Evolutionary conservation across 768 basidiomycete species (phyloP).

Genomic region (Kwoniella mangroviensis): DNA sequence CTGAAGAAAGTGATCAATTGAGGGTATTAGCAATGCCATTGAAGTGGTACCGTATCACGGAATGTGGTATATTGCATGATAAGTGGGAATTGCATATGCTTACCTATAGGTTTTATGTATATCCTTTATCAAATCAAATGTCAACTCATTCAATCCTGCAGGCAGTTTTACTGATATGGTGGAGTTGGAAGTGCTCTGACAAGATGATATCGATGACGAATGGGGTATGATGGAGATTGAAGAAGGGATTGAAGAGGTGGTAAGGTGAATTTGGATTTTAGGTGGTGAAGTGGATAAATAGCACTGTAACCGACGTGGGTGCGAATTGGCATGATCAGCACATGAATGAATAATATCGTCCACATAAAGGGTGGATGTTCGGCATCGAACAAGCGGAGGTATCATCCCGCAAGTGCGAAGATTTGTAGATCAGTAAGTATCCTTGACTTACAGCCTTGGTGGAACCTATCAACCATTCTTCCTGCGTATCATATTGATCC

Average conservation of each 20-base stretch:
- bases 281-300: constrained; percentile 20
- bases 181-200: not conserved
- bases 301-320: not conserved
- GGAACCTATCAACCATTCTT: constrained; percentile 33
- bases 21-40: not conserved
- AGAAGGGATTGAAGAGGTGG: constrained; percentile 3
- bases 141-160: not conserved
- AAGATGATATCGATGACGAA: not conserved
- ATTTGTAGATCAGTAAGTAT: too few relatives aligned
- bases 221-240: not conserved
- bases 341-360: not conserved
- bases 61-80: not conserved
- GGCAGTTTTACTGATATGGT: not conserved
- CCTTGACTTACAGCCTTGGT: constrained; percentile 32
- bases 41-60: not conserved
- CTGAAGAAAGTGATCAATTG: constrained; percentile 5
- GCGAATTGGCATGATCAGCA: not conserved
- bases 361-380: not conserved
- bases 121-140: not conserved
- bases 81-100: not conserved
- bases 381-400: too few relatives aligned
- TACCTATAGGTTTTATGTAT: not conserved
- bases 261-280: constrained; percentile 6
- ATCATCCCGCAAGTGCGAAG: too few relatives aligned
- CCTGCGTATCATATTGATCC: constrained; percentile 10